These are phyloP conservation scores for Protomyces macrosporus DNA, from an alignment of 1,139 yeast genomes.

Conservation along the genomic window DNA sequence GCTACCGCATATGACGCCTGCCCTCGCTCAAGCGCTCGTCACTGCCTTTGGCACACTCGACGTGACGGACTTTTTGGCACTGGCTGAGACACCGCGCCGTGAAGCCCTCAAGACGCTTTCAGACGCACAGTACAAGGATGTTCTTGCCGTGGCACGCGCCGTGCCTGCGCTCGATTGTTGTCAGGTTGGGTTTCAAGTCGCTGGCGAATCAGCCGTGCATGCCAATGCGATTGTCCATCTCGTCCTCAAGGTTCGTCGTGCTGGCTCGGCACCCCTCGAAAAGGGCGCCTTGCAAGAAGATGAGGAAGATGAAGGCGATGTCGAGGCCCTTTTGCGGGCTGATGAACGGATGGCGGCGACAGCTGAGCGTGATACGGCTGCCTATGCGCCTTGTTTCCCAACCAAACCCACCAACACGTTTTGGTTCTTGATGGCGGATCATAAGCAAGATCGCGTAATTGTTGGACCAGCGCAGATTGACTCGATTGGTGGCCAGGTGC, in stretches of 20 bases:
- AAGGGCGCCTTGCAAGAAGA: conserved; percentile 1
- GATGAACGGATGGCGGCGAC: conserved; percentile 21
- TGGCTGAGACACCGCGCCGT: conserved; percentile 52
- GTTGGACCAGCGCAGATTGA: conserved; percentile 27
- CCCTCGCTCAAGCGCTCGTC: background rate
- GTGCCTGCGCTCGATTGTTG: conserved; percentile 68
- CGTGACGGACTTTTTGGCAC: conserved; percentile 49
- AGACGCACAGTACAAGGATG: conserved; percentile 46
- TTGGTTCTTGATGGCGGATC: conserved; percentile 29
- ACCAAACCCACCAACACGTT: conserved; percentile 19
- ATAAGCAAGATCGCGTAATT: conserved; percentile 29
- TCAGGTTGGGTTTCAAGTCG: conserved; percentile 72
- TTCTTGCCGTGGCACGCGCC: conserved; percentile 56
- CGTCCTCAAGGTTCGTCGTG: conserved; percentile 65
- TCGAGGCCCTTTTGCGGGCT: conserved; percentile 10
- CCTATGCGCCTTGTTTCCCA: conserved; percentile 26
- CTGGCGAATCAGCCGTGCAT: conserved; percentile 76
- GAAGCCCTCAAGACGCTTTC: conserved; percentile 47
- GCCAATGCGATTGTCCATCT: conserved; percentile 72
- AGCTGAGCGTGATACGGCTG: conserved; percentile 16
- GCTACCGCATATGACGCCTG: conserved; percentile 61
- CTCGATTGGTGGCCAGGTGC: conserved; percentile 19
- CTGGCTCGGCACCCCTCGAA: conserved; percentile 34
- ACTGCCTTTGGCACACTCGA: conserved; percentile 35
- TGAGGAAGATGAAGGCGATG: conserved; percentile 17